phyloP scores from a whole-genome alignment of 306 rosid genomes.

The Calophaca sinica region DNA sequence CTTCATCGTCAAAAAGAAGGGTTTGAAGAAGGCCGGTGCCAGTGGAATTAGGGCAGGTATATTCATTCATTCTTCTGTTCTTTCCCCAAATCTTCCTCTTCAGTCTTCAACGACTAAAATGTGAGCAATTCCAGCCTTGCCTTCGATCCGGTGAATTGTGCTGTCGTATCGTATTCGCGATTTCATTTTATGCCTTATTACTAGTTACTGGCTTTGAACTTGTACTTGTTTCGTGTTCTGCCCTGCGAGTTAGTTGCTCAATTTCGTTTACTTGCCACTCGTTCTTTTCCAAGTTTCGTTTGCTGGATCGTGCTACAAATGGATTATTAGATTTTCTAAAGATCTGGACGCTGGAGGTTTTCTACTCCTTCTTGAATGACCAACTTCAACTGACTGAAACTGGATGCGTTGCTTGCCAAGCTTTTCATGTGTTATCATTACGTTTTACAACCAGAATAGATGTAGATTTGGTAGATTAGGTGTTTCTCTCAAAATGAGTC shows the following conservation, averaged over 20 bases:
- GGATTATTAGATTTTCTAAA: not conserved
- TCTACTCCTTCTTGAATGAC: not conserved
- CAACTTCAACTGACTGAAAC: slow-evolving; percentile 23
- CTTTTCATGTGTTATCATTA: not conserved
- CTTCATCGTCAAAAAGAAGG: slow-evolving; percentile 91
- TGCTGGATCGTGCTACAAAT: not conserved
- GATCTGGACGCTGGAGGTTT: slow-evolving; percentile 45
- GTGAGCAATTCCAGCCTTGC: not conserved
- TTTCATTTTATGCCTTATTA: not conserved
- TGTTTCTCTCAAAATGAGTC: not conserved
- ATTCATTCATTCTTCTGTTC: not conserved
- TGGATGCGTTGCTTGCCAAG: slow-evolving; percentile 7
- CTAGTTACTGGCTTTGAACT: slow-evolving; percentile 14
- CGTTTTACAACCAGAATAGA: not conserved
- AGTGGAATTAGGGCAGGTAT: slow-evolving; percentile 89
- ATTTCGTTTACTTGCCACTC: slow-evolving; percentile 25
- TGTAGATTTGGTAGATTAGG: slow-evolving; percentile 14
- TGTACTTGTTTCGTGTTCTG: slow-evolving; percentile 6
- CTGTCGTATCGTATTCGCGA: not conserved
- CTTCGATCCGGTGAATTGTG: slow-evolving; percentile 24
- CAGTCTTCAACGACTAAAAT: not conserved
- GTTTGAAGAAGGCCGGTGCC: slow-evolving; percentile 91
- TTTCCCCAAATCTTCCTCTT: not conserved
- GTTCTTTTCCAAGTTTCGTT: not conserved
- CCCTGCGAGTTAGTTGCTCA: not conserved